These are phyloP conservation scores for Isatis tinctoria DNA, from an alignment of 345 rosid species.

Conservation along the genomic window DNA sequence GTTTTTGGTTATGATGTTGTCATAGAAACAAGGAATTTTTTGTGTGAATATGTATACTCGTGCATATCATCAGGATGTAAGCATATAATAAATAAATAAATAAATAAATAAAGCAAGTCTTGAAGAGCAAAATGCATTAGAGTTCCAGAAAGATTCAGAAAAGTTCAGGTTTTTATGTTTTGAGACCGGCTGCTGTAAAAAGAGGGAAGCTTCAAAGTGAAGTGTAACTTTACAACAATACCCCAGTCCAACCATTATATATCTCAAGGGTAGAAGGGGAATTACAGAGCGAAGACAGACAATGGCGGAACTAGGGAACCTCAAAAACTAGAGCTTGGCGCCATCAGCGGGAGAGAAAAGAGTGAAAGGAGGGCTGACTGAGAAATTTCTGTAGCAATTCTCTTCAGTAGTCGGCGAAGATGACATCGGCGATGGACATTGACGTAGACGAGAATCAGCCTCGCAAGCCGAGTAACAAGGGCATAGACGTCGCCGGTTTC, in stretches of 20 bases:
- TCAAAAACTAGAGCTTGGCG: slow-evolving; percentile 33
- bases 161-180: too few species aligned
- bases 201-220: neutral
- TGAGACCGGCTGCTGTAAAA: neutral
- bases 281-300: neutral
- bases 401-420: slow-evolving; percentile 5
- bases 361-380: neutral
- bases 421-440: slow-evolving; percentile 76
- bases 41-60: neutral
- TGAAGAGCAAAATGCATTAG: neutral
- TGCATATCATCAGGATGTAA: slow-evolving; percentile 1
- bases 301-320: slow-evolving; percentile 6
- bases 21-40: slow-evolving; percentile 5
- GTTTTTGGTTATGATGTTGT: slow-evolving; percentile 28
- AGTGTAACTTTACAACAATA: neutral
- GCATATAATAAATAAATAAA: neutral
- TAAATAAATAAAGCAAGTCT: neutral
- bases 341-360: slow-evolving; percentile 22
- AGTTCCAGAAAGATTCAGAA: too few species aligned
- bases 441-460: slow-evolving; percentile 47
- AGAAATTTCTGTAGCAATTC: neutral
- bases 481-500: slow-evolving; percentile 43
- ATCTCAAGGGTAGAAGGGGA: slow-evolving; percentile 11
- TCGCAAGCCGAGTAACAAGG: slow-evolving; percentile 39
- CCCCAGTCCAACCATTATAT: neutral